These are phyloP conservation scores for Kodamaea ohmeri DNA, from an alignment of 1,139 yeast genomes.

Conservation along the genomic window DNA sequence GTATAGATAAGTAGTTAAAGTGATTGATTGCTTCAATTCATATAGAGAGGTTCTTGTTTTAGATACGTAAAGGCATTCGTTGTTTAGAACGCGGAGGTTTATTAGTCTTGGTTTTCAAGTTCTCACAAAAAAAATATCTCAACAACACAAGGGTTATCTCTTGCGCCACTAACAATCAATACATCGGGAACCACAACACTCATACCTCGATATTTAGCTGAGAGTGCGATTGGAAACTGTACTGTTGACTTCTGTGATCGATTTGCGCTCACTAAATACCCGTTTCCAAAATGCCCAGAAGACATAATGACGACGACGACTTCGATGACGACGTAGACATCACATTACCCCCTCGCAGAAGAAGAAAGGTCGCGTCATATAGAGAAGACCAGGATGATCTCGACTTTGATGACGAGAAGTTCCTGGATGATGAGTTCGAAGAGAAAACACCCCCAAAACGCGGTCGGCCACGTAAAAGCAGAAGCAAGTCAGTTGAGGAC, in stretches of 20 bases:
- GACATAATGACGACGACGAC: slow-evolving; percentile 21
- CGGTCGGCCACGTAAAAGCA: slow-evolving; percentile 16
- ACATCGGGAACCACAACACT: too few relatives aligned
- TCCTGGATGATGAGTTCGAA: slow-evolving; percentile 31
- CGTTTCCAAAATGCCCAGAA: slow-evolving; percentile 12
- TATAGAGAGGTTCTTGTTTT: too few relatives aligned
- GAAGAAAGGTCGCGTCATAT: slow-evolving; percentile 13
- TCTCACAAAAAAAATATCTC: slow-evolving; percentile 1
- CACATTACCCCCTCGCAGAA: slow-evolving; percentile 18
- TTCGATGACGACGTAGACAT: slow-evolving; percentile 18
- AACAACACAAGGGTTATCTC: slow-evolving; percentile 2
- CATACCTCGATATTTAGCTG: too few relatives aligned
- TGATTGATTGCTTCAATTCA: too few relatives aligned
- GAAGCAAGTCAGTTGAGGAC: slow-evolving; percentile 1
- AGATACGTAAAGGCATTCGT: too few relatives aligned
- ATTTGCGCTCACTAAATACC: too few relatives aligned
- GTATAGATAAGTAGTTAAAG: background rate
- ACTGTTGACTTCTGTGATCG: too few relatives aligned
- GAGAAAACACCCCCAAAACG: slow-evolving; percentile 15
- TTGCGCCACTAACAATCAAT: background rate
- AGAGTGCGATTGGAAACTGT: too few relatives aligned
- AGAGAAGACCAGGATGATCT: slow-evolving; percentile 18
- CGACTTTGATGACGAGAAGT: slow-evolving; percentile 17
- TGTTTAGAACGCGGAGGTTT: background rate
- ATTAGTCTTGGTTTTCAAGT: background rate